phyloP scores from a whole-genome alignment of 345 rosid genomes.

The Brassica cretica region DNA sequence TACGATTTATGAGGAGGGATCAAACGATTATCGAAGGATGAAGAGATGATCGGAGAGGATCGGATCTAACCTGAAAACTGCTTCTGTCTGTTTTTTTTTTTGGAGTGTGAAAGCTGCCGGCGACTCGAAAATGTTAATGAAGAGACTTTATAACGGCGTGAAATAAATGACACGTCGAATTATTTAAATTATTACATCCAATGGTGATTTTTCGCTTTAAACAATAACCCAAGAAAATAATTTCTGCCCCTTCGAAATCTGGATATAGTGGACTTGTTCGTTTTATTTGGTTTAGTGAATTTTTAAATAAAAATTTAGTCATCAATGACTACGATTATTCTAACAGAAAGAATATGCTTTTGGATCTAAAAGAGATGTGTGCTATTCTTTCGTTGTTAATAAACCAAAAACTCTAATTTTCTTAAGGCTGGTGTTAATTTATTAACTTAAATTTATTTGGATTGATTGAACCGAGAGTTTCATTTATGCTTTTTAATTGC shows the following conservation, averaged over 20 bases:
- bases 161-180: constrained; percentile 24
- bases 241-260: constrained; percentile 19
- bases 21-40: not conserved
- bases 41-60: constrained; percentile 26
- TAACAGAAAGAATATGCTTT: constrained; percentile 28
- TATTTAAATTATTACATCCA: not conserved
- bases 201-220: not conserved
- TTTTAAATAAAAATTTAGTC: not conserved
- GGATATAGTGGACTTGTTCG: constrained; percentile 22
- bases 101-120: constrained; percentile 34
- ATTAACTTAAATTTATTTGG: not conserved
- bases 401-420: not conserved
- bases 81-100: not conserved
- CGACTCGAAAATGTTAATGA: constrained; percentile 19
- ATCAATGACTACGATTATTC: constrained; percentile 12
- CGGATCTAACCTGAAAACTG: constrained; percentile 26
- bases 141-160: constrained; percentile 14
- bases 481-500: not conserved
- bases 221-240: not conserved
- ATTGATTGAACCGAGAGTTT: too few species aligned
- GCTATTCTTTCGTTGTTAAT: constrained; percentile 9
- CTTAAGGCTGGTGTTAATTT: not conserved
- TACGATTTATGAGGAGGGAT: not conserved
- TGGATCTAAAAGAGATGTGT: constrained; percentile 5
- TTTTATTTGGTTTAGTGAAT: not conserved